Base-by-base conservation (phyloP, 2,329 filamentous ascomycete species). In the Hypoxylon sp. region DNA sequence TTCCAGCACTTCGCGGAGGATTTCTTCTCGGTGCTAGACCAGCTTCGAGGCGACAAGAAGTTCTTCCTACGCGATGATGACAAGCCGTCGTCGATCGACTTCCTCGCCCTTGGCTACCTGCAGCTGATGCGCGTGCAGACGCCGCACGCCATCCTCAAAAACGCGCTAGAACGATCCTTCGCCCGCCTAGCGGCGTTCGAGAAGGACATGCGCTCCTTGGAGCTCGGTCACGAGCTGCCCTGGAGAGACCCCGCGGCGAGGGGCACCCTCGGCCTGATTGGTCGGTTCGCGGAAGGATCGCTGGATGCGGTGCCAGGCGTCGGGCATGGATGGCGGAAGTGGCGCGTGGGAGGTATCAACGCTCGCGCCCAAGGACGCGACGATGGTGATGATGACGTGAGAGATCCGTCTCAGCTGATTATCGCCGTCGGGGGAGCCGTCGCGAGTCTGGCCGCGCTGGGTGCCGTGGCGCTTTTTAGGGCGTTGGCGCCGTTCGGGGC, bases 101-200 rank as follows among this genome's bases (percentile, higher is more conserved):
- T 93, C 77, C 79, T 98, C 51, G 90, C 89, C 0, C 88, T 93
- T 74, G 96, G 91, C 10, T 97, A 97, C 78, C 82, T 98, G 37
- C 86, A 89, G 1, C 81, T 98, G 54, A 92, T 96, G 83, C 83
- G 91, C 22, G 81, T 83, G 6, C 75, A 80, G 11, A 83, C 86
- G 3, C 85, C 84, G 2, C 80, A 81, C 56, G 81, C 84, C 57
- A 85, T 83, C 75, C 75, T 86, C 1, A 73, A 72, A 5, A 72
- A 63, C 2, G 72, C 72, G 39, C 70, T 81, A 39, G 66, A 62
- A 19, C 68, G 69, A 51, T 74, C 76, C 11, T 74, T 72, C 52
- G 67, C 73, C 5, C 65, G 70, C 26, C 71, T 80, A 5, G 24
- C 71, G 17, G 65, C 64, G 4, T 75, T 77, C 68, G 50, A 74